Percentiles rank a stretch among this genome's conserved stretches.
Conservation (phyloP, 1,284 basidiomycete species). For the Earliella scabrosa region DNA sequence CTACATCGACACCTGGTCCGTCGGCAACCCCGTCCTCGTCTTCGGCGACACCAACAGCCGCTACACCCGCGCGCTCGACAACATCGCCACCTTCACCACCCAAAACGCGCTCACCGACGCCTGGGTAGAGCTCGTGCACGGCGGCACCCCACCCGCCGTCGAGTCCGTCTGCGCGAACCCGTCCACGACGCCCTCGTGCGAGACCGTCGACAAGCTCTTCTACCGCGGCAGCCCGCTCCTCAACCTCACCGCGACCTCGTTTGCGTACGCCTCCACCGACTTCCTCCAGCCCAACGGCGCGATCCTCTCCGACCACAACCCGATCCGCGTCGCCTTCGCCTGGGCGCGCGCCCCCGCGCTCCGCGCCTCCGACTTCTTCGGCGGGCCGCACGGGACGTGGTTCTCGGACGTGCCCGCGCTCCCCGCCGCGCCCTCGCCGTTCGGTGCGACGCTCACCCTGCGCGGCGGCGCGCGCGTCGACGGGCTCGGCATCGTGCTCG, state of each 20-base stretch:
- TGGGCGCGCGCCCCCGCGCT: slow-evolving; percentile 1
- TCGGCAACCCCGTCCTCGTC: slow-evolving; percentile 14
- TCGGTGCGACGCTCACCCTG: slow-evolving; percentile 6
- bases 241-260: slow-evolving; percentile 2
- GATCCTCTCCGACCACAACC: slow-evolving; percentile 17
- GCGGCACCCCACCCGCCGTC: slow-evolving; percentile 2
- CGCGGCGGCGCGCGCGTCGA: slow-evolving; percentile 13
- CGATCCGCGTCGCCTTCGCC: slow-evolving; percentile 8
- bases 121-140: slow-evolving; percentile 11
- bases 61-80: slow-evolving; percentile 16
- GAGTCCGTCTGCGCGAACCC: slow-evolving; percentile 8
- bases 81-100: slow-evolving; percentile 4
- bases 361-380: slow-evolving; percentile 14
- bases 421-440: slow-evolving; percentile 4
- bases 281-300: slow-evolving; percentile 11
- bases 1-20: slow-evolving; percentile 5
- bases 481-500: slow-evolving; percentile 10
- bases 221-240: slow-evolving; percentile 11
- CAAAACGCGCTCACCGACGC: slow-evolving; percentile 16
- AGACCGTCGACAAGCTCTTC: slow-evolving; percentile 20
- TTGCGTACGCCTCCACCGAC: slow-evolving; percentile 3
- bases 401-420: slow-evolving; percentile 15
- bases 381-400: slow-evolving; percentile 15
- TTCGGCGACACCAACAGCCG: slow-evolving; percentile 20
- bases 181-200: slow-evolving; percentile 7